Conservation (phyloP, 768 basidiomycete species). For the Imleria badia region DNA sequence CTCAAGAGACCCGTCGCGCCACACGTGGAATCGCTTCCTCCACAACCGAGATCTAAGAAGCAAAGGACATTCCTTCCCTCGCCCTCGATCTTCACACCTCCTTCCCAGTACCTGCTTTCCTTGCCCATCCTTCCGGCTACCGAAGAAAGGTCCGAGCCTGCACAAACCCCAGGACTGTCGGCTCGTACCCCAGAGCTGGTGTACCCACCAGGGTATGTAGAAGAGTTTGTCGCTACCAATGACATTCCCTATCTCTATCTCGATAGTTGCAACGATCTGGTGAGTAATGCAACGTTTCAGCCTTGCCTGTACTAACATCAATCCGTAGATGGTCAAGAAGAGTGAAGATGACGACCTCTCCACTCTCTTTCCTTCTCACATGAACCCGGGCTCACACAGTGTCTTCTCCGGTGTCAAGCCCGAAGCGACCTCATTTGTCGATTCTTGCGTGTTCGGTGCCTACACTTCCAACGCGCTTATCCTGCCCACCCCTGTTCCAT, state of each 20-base stretch:
- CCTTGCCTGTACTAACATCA: constrained; percentile 7
- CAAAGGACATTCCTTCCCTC: not conserved
- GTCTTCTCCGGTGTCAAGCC: constrained; percentile 32
- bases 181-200: constrained; percentile 22
- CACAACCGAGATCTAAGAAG: constrained; percentile 9
- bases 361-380: constrained; percentile 19
- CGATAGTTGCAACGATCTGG: constrained; percentile 16
- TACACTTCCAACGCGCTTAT: constrained; percentile 4
- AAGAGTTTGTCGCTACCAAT: constrained; percentile 34
- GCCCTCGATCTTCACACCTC: not conserved
- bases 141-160: constrained; percentile 1
- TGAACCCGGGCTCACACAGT: constrained; percentile 20
- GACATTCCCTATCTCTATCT: constrained; percentile 39
- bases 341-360: not conserved
- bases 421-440: constrained; percentile 27
- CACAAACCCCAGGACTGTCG: not conserved
- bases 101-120: not conserved
- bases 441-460: constrained; percentile 26
- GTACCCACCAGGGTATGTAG: constrained; percentile 4
- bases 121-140: not conserved
- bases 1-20: constrained; percentile 10
- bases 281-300: constrained; percentile 11
- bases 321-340: constrained; percentile 7
- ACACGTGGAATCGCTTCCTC: not conserved
- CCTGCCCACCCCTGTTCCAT: constrained; percentile 7